These are phyloP conservation scores for Borovskyia barvae DNA, from an alignment of 208 protist genomes.

Conservation along the genomic window DNA sequence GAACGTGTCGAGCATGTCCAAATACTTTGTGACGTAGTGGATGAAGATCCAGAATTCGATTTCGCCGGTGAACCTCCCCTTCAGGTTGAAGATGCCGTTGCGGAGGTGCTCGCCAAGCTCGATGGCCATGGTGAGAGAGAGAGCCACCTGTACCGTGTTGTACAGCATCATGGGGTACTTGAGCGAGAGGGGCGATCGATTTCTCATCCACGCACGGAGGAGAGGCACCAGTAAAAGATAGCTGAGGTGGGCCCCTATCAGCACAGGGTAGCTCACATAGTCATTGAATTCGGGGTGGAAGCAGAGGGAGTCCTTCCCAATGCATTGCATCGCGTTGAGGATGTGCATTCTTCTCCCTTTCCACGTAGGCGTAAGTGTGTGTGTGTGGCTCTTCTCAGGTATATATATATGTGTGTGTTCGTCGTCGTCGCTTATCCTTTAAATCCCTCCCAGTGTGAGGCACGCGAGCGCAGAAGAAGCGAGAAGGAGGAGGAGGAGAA, in stretches of 20 bases:
- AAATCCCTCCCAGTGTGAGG: not conserved
- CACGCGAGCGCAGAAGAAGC: not conserved
- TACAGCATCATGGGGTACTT: conserved; percentile 78
- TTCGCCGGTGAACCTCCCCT: conserved; percentile 52
- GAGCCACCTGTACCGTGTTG: conserved; percentile 74
- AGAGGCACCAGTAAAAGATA: conserved; percentile 67
- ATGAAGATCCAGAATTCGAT: conserved; percentile 87
- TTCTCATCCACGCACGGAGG: conserved; percentile 54
- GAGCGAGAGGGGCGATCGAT: conserved; percentile 35
- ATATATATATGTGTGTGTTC: not conserved
- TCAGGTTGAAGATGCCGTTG: conserved; percentile 76
- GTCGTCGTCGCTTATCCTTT: too few relatives aligned
- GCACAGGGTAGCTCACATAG: conserved; percentile 52
- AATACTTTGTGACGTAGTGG: conserved; percentile 87
- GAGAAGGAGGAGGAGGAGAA: not conserved
- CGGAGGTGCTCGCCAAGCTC: conserved; percentile 42
- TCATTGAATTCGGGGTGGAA: conserved; percentile 60
- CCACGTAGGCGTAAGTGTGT: conserved; percentile 2
- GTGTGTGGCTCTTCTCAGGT: not conserved
- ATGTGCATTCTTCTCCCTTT: conserved; percentile 5
- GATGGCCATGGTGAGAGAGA: conserved; percentile 82
- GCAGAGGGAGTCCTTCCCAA: conserved; percentile 56
- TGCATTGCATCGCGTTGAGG: conserved; percentile 21
- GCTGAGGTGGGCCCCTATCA: conserved; percentile 48
- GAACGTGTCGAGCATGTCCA: conserved; percentile 89